Evolutionary conservation across 768 basidiomycete species (phyloP).

Genomic region (Lepiota brunneoincarnata): DNA sequence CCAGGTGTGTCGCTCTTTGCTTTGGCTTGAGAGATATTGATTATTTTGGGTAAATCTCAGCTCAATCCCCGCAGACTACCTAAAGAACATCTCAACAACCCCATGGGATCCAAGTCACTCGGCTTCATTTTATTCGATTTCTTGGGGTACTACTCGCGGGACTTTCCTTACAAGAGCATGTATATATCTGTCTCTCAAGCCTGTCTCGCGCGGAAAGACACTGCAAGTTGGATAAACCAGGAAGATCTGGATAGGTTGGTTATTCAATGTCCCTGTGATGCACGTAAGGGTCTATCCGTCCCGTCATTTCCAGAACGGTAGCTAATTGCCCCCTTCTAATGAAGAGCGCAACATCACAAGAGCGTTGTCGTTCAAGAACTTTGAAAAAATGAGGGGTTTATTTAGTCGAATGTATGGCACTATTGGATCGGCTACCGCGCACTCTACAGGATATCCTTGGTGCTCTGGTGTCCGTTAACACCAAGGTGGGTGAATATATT

Average conservation of each 20-base stretch:
- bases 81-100: constrained; percentile 38
- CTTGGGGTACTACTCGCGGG: constrained; percentile 59
- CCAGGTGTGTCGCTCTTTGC: constrained; percentile 42
- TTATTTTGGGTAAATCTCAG: constrained; percentile 25
- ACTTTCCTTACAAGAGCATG: constrained; percentile 35
- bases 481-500: no score
- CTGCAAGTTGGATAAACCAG: constrained; percentile 26
- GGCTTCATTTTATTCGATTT: constrained; percentile 64
- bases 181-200: constrained; percentile 39
- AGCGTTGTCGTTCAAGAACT: constrained; percentile 19
- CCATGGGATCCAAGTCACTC: constrained; percentile 48
- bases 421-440: no score
- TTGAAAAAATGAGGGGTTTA: no score
- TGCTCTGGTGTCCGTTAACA: no score
- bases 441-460: no score
- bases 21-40: not conserved
- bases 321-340: not conserved
- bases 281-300: no score
- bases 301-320: no score
- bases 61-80: constrained; percentile 59
- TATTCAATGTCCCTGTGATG: constrained; percentile 38
- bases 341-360: not conserved
- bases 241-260: constrained; percentile 23
- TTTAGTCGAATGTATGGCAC: no score
- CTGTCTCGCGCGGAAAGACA: constrained; percentile 31